Evolutionary conservation across 805 yeast species (phyloP), one percentile per base, ranked within the genome.

Genomic region (Myxozyma nipponensis): DNA sequence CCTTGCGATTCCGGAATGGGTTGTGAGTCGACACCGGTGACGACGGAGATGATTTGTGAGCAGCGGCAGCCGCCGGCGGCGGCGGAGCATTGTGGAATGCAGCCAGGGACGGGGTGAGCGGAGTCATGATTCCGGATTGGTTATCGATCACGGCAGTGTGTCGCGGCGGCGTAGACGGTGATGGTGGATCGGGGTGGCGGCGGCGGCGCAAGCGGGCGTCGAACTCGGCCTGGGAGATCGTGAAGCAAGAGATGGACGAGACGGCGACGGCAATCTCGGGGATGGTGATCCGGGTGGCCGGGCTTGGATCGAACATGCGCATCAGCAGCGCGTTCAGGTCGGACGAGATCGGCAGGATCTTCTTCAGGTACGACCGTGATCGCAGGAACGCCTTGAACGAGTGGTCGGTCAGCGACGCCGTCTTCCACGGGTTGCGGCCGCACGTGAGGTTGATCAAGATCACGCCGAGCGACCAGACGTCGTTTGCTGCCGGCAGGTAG

Each of bases 391-490:
- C 82, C 52, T 72, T 72, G 68, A 84, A 89, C 0, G 95, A 77
- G 36, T 76, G 69, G 61, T 83, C 88, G 39, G 76, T 76, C 9
- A 62, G 63, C 36, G 79, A 70, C 46, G 83, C 77, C 9, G 95
- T 95, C 59, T 83, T 81, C 96, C 96, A 89, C 25, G 96, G 96
- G 62, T 89, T 90, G 65, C 95, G 76, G 38, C 86, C 82, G 58
- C 95, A 86, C 9, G 86, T 76, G 46, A 90, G 72, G 65, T 89
- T 89, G 56, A 89, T 81, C 48, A 89, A 70, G 21, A 89, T 82
- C 32, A 89, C 82, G 2, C 90, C 91, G 44, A 89, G 69, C 1
- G 95, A 84, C 97, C 95, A 89, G 25, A 87, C 77, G 41, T 86
- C 78, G 41, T 95, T 89, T 6, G 86, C 79, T 26, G 77, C 68